Base-by-base conservation (phyloP, 73 alveolate species). In the Effrenium voratum region DNA sequence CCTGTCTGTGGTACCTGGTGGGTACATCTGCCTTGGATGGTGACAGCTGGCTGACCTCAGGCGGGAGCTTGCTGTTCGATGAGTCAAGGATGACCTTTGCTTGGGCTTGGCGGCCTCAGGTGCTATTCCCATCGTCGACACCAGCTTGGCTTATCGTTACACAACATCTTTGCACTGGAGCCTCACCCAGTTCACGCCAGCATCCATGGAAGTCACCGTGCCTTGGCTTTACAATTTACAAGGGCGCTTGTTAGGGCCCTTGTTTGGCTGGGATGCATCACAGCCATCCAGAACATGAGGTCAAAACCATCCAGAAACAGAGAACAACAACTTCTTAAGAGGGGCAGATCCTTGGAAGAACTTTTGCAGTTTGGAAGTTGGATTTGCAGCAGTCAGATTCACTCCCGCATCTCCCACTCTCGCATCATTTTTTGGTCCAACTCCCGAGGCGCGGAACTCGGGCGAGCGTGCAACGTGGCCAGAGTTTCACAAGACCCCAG, bases 121-220 rank as follows among this genome's bases (percentile, higher is more conserved):
- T 5, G 88, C 45, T 38, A 24, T 40, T 13, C 41, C 87, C 63
- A 40, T 1, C 60, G 46, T 2, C 82, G 10, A n/a, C 82, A 60
- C 34, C 75, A 60, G 16, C 75, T 24, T 22, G 8, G 30, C 88
- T 3, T 45, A 40, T 50, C 84, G 95, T 50, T 87, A 87, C 85
- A 63, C 85, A 12, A 87, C 95, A 26, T 32, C 95, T 5, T 26
- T 87, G 85, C 95, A 87, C 13, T 87, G 95, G 95, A 87, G 95
- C 34, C 43, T 87, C 24, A 87, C 95, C 15, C 95, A 87, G 85
- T 87, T 87, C 50, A 87, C 95, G 3, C 95, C 95, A 2, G 95
- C 95, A 0, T 87, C 95, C 34, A 87, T 87, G 95, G 95, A 87
- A 68, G 43, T 87, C 47, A 59, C 95, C 41, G 95, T 38, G 41